Percentiles rank a stretch among this genome's conserved stretches.
These are phyloP conservation scores for Thuja plicata DNA, from an alignment of 83 land plant species.

Conservation along the genomic window DNA sequence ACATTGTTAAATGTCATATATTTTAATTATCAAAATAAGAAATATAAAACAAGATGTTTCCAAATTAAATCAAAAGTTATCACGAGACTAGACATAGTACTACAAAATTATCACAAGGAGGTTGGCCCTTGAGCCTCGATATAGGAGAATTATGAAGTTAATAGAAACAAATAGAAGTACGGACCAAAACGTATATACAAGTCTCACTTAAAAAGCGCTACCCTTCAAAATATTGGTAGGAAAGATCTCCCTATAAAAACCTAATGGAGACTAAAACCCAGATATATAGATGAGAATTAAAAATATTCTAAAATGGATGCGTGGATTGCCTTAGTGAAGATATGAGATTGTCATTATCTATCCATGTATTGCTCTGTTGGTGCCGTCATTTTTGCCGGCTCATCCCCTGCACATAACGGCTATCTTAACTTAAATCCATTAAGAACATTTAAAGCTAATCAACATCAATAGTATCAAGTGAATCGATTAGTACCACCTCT, in stretches of 20 bases:
- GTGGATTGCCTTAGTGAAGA: neutral
- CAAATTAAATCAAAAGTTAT: no score
- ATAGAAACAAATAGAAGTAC: neutral
- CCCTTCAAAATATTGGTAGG: neutral
- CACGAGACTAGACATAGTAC: no score
- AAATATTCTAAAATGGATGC: neutral
- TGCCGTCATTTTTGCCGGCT: neutral
- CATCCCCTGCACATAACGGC: neutral
- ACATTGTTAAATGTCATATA: no score
- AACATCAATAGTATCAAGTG: neutral
- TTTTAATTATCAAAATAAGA: no score
- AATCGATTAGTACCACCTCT: neutral
- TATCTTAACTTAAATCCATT: neutral
- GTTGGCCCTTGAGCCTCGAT: neutral
- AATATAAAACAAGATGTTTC: no score
- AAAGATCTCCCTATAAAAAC: neutral
- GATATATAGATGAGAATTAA: neutral
- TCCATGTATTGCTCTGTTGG: constrained; percentile 1
- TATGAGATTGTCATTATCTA: neutral
- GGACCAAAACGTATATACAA: neutral
- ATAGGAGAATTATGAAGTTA: neutral
- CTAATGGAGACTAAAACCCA: neutral
- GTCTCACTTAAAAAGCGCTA: no score
- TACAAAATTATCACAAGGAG: no score
- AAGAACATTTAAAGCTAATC: neutral